phyloP scores from a whole-genome alignment of 495 filamentous ascomycete species.

The Xylaria intraflava region DNA sequence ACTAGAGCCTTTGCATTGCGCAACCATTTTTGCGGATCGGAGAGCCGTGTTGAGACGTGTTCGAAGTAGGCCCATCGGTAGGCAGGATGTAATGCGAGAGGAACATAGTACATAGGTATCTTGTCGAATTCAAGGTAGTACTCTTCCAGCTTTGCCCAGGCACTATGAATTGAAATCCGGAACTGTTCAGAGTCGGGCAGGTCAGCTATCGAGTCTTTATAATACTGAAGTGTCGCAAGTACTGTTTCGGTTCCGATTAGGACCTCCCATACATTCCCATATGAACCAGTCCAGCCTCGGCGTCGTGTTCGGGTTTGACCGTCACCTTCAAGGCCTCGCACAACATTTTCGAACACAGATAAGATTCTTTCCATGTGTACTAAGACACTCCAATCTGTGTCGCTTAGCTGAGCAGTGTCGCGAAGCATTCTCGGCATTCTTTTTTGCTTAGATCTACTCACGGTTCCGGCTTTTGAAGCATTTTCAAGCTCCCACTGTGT shows the following conservation, averaged over 20 bases:
- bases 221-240: not conserved
- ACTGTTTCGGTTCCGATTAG: not conserved
- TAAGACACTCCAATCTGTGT: not conserved
- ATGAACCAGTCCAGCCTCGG: not conserved
- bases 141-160: not conserved
- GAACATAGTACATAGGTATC: no score
- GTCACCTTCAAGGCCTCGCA: not conserved
- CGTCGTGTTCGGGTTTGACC: not conserved
- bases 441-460: not conserved
- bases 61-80: no score
- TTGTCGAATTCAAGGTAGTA: no score
- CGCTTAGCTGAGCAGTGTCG: not conserved
- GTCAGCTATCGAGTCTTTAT: not conserved
- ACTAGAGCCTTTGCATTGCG: no score
- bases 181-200: not conserved
- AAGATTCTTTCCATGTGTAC: not conserved
- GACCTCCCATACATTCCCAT: not conserved
- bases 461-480: not conserved
- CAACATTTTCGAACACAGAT: not conserved
- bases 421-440: not conserved
- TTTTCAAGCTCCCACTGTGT: not conserved
- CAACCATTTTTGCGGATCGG: no score
- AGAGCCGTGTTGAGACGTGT: no score
- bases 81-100: no score
- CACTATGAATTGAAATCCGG: not conserved